Percentiles rank a stretch among this genome's conserved stretches.
These are phyloP conservation scores for Chimonanthus salicifolius DNA, from an alignment of 164 flowering plant species.

Conservation along the genomic window DNA sequence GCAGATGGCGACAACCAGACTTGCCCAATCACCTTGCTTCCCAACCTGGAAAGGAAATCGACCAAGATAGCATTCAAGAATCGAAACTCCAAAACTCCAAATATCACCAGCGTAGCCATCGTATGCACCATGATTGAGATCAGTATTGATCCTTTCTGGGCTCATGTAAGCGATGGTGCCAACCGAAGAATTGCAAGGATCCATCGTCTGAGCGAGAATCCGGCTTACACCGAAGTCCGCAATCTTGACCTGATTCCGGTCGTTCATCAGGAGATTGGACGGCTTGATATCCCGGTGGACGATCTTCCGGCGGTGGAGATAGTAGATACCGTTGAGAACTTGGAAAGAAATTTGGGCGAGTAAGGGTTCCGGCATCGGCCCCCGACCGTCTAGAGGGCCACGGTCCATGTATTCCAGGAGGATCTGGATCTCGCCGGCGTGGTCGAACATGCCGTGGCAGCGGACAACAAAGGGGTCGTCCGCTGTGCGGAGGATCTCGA, in stretches of 20 bases:
- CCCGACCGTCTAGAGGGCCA: constrained; percentile 64
- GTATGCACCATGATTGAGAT: constrained; percentile 69
- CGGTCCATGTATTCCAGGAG: constrained; percentile 80
- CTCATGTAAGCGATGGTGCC: constrained; percentile 95
- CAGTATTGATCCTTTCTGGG: constrained; percentile 81
- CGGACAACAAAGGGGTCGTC: constrained; percentile 65
- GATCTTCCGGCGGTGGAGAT: constrained; percentile 60
- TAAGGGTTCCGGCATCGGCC: constrained; percentile 37
- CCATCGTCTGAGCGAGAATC: constrained; percentile 69
- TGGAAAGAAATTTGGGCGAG: constrained; percentile 53
- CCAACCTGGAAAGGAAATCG: constrained; percentile 64
- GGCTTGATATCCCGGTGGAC: constrained; percentile 90
- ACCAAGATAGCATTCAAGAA: constrained; percentile 82
- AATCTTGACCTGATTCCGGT: constrained; percentile 51
- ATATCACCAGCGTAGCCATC: constrained; percentile 85
- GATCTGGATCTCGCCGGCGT: constrained; percentile 76
- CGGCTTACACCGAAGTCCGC: constrained; percentile 81
- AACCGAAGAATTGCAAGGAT: constrained; percentile 71
- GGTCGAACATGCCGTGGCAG: constrained; percentile 74
- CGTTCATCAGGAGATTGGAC: constrained; percentile 61
- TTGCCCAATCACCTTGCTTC: constrained; percentile 86
- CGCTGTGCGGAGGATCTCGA: constrained; percentile 74
- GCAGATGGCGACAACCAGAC: constrained; percentile 80
- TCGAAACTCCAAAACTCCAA: constrained; percentile 85
- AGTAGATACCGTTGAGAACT: constrained; percentile 51